These are phyloP conservation scores for Schizosaccharomyces pombe DNA, from an alignment of 805 yeast species.

Conservation along the genomic window ASM294v3 CU329670.1:3551001-3551500, in stretches of 20 bases:
- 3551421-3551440: background rate
- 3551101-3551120: slow-evolving; percentile 19
- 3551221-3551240: slow-evolving; percentile 30
- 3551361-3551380: background rate
- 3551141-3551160: slow-evolving; percentile 40
- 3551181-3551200: slow-evolving; percentile 50
- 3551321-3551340: background rate
- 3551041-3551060: slow-evolving; percentile 16
- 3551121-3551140: slow-evolving; percentile 52
- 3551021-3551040: slow-evolving; percentile 2
- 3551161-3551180: slow-evolving; percentile 37
- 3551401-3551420: background rate
- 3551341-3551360: background rate
- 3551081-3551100: slow-evolving; percentile 16
- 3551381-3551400: background rate
- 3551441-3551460: slow-evolving; percentile 16
- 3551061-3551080: slow-evolving; percentile 18
- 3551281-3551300: background rate
- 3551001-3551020: background rate
- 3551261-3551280: background rate
- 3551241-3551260: slow-evolving; percentile 3
- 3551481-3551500: slow-evolving; percentile 51
- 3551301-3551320: background rate
- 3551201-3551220: slow-evolving; percentile 48
- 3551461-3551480: slow-evolving; percentile 51